phyloP scores from a whole-genome alignment of 2,329 filamentous ascomycete species.

The Chaetomium sp. region DNA sequence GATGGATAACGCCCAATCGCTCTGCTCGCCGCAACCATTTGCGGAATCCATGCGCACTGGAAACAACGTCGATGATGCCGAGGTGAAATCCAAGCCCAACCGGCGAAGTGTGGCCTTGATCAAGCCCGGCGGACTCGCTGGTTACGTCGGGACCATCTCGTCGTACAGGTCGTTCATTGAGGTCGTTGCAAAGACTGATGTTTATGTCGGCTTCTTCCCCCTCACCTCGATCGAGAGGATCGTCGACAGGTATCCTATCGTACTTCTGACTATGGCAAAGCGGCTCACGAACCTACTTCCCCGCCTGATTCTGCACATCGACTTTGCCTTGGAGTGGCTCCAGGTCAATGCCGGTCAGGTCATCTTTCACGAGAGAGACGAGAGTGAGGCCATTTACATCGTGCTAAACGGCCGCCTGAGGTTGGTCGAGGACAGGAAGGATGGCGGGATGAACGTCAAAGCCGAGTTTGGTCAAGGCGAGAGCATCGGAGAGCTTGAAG shows the following conservation, averaged over 20 bases:
- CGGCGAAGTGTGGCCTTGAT: conserved; percentile 82
- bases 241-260: conserved; percentile 87
- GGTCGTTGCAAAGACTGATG: conserved; percentile 95
- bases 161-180: conserved; percentile 96
- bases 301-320: conserved; percentile 88
- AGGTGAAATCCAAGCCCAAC: conserved; percentile 50
- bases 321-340: conserved; percentile 97
- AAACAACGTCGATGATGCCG: conserved; percentile 41
- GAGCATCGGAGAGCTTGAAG: conserved; percentile 94
- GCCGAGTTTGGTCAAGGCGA: conserved; percentile 97
- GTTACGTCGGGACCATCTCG: conserved; percentile 91
- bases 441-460: conserved; percentile 80
- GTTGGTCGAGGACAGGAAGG: conserved; percentile 77
- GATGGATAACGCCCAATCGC: conserved; percentile 41
- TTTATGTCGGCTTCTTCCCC: conserved; percentile 94
- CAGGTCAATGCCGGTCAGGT: conserved; percentile 95
- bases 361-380: conserved; percentile 89
- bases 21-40: conserved; percentile 18
- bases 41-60: conserved; percentile 32
- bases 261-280: conserved; percentile 94
- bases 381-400: conserved; percentile 97
- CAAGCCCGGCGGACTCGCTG: conserved; percentile 90
- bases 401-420: conserved; percentile 91
- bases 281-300: conserved; percentile 86
- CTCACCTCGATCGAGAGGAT: conserved; percentile 84